These are phyloP conservation scores for Backusella morwellensis DNA, from an alignment of 192 early-diverging fungal species.

Conservation along the genomic window DNA sequence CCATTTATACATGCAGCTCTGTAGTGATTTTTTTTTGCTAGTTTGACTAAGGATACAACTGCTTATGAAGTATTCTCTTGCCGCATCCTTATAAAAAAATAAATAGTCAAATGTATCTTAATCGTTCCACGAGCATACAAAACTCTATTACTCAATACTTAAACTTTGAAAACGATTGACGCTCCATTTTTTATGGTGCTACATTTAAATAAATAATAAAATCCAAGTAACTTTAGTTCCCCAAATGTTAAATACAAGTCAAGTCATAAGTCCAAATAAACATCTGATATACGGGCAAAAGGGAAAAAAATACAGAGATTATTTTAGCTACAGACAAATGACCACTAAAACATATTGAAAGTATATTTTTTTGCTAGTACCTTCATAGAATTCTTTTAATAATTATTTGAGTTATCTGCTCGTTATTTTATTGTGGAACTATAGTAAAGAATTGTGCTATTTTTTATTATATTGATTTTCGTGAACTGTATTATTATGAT, in stretches of 20 bases:
- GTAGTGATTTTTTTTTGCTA: not conserved
- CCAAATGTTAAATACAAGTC: not conserved
- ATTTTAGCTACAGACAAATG: not conserved
- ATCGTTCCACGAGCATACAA: not conserved
- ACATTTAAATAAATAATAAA: not conserved
- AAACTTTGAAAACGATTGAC: not conserved
- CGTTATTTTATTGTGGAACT: not conserved
- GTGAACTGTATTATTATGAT: not conserved
- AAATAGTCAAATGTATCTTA: not conserved
- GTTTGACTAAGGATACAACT: not conserved
- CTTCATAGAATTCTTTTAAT: not conserved
- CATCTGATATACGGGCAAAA: not conserved
- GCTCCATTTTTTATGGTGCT: not conserved
- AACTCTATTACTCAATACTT: not conserved
- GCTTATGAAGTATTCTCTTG: not conserved
- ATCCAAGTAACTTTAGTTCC: not conserved
- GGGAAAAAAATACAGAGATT: not conserved
- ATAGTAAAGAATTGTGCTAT: not conserved
- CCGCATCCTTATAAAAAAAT: not conserved
- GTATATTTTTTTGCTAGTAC: not conserved
- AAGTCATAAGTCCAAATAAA: not conserved
- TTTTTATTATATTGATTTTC: not conserved
- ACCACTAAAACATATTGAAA: not conserved
- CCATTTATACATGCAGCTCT: not conserved
- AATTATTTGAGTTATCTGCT: not conserved